Evolutionary conservation across 805 yeast genomes (phyloP).

Genomic region (Wickerhamiella brachini): DNA sequence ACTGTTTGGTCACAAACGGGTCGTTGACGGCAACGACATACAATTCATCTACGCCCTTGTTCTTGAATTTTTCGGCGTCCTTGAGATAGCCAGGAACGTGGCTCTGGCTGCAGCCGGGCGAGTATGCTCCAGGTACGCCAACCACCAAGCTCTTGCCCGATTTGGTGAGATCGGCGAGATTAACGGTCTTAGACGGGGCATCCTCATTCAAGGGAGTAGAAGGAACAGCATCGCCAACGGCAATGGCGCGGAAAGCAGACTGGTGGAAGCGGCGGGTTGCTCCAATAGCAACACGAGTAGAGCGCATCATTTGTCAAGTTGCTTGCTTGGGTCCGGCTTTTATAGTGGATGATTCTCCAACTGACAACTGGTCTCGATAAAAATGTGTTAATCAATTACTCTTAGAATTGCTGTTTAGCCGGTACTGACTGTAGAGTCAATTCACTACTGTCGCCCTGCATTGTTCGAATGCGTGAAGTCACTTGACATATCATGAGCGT

Average conservation of each 20-base stretch:
- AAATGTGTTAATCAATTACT: no score
- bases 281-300: not conserved
- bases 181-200: conserved; percentile 50
- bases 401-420: no score
- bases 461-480: no score
- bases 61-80: conserved; percentile 36
- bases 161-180: conserved; percentile 36
- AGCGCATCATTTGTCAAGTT: not conserved
- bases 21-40: conserved; percentile 74
- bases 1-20: conserved; percentile 70
- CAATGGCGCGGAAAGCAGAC: conserved; percentile 15
- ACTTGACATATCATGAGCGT: conserved; percentile 18
- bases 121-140: conserved; percentile 66
- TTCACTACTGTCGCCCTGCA: no score
- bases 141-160: conserved; percentile 41
- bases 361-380: no score
- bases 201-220: conserved; percentile 38
- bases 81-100: conserved; percentile 66
- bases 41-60: conserved; percentile 51
- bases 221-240: conserved; percentile 54
- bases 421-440: no score
- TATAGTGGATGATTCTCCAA: no score
- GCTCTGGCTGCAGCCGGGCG: conserved; percentile 61
- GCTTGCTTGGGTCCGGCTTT: not conserved
- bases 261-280: not conserved